A percentile compares a stretch with the other conserved stretches of the same genome.
These are phyloP conservation scores for Scenedesmus sp. DNA, from an alignment of 163 green algal genomes.

Conservation along the genomic window DNA sequence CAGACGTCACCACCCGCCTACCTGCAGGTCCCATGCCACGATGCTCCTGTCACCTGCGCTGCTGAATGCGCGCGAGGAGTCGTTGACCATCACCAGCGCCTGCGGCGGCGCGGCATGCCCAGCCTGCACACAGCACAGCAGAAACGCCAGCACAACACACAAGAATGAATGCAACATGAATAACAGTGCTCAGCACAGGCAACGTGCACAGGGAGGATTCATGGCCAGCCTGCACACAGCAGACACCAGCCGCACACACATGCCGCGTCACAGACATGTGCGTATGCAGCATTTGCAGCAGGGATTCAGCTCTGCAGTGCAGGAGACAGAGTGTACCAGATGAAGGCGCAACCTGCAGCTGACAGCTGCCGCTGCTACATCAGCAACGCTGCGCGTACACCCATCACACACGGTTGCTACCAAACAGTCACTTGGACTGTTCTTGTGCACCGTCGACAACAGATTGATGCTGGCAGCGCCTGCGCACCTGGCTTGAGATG, in stretches of 20 bases:
- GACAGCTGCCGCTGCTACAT: too few species aligned
- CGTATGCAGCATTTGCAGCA: too few species aligned
- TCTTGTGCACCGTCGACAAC: too few species aligned
- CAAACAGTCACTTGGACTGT: too few species aligned
- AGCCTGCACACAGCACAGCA: background rate
- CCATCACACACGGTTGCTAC: too few species aligned
- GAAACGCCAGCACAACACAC: background rate
- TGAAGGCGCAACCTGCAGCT: too few species aligned
- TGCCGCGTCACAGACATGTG: too few species aligned
- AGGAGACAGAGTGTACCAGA: too few species aligned
- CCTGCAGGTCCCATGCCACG: slow-evolving; percentile 24
- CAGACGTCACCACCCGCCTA: background rate
- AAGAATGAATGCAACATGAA: background rate
- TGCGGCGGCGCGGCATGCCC: slow-evolving; percentile 2
- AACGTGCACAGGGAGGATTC: background rate
- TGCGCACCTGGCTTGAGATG: background rate
- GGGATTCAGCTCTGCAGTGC: too few species aligned
- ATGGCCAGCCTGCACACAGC: background rate
- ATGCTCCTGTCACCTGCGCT: slow-evolving; percentile 18
- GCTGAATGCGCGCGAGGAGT: slow-evolving; percentile 11
- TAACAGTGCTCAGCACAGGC: background rate
- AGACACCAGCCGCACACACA: too few species aligned
- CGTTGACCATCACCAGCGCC: background rate
- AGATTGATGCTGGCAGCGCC: background rate
- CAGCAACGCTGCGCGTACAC: too few species aligned